Evolutionary conservation across 495 filamentous ascomycete species (phyloP).

Genomic region (Collariella sp.): DNA sequence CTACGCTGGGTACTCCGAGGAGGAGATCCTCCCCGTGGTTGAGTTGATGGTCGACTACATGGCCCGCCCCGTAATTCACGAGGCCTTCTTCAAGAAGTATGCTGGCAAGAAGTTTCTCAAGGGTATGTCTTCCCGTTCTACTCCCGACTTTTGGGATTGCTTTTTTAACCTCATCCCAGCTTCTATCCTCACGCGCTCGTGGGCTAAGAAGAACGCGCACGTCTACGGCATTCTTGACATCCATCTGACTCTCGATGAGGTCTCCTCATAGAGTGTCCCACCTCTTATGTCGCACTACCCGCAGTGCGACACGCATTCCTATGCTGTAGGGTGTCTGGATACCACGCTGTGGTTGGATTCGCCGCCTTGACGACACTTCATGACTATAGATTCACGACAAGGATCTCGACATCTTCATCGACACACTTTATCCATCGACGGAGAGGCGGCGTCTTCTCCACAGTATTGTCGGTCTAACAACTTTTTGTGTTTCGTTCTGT

Average conservation of each 20-base stretch:
- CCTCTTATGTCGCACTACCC: not conserved
- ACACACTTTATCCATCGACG: slow-evolving; percentile 9
- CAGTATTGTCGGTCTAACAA: slow-evolving; percentile 18
- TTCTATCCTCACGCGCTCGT: slow-evolving; percentile 82
- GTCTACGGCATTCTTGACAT: slow-evolving; percentile 37
- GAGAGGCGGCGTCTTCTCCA: slow-evolving; percentile 7
- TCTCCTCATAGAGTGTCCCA: slow-evolving; percentile 24
- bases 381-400: slow-evolving; percentile 17
- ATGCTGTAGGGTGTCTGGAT: slow-evolving; percentile 21
- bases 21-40: slow-evolving; percentile 87
- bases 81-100: slow-evolving; percentile 99
- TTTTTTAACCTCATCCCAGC: slow-evolving; percentile 44
- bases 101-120: slow-evolving; percentile 98
- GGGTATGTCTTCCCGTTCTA: slow-evolving; percentile 44
- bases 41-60: slow-evolving; percentile 94
- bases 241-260: slow-evolving; percentile 35
- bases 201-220: slow-evolving; percentile 71
- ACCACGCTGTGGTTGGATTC: slow-evolving; percentile 28
- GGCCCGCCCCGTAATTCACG: slow-evolving; percentile 74
- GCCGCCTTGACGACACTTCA: slow-evolving; percentile 18
- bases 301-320: slow-evolving; percentile 1
- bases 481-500: slow-evolving; percentile 13
- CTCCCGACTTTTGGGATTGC: slow-evolving; percentile 8
- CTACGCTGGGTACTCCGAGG: slow-evolving; percentile 88
- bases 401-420: slow-evolving; percentile 12